Evolutionary conservation across 2,329 filamentous ascomycete genomes (phyloP).

Genomic region (Achaetomium macrosporum): DNA sequence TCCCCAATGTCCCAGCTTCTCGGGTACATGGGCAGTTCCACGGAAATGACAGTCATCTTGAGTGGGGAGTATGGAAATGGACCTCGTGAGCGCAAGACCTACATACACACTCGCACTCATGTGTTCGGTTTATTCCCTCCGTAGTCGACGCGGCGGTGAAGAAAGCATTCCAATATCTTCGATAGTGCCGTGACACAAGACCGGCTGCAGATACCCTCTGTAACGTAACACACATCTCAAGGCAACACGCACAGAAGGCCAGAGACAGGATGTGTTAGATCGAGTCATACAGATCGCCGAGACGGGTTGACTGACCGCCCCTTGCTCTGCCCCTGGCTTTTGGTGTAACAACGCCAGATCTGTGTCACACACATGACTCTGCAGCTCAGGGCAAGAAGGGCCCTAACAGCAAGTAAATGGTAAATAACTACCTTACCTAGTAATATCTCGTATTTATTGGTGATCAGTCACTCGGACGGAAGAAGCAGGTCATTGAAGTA

Average conservation of each 20-base stretch:
- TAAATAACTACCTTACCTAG: too few relatives aligned
- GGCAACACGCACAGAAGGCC: slow-evolving; percentile 4
- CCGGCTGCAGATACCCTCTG: neutral
- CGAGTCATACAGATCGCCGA: slow-evolving; percentile 15
- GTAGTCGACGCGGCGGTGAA: neutral
- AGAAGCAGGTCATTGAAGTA: too few relatives aligned
- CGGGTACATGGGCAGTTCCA: too few relatives aligned
- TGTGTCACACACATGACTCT: too few relatives aligned
- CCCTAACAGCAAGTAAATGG: too few relatives aligned
- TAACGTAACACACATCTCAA: neutral
- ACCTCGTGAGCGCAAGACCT: too few relatives aligned
- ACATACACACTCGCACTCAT: neutral
- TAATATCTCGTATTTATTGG: too few relatives aligned
- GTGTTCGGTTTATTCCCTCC: neutral
- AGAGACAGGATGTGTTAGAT: slow-evolving; percentile 6
- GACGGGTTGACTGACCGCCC: neutral
- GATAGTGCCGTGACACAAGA: neutral
- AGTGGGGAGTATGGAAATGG: too few relatives aligned
- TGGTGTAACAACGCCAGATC: neutral
- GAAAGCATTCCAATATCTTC: neutral
- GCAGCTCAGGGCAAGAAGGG: too few relatives aligned
- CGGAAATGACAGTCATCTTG: too few relatives aligned
- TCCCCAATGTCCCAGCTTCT: too few relatives aligned
- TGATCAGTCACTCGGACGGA: too few relatives aligned
- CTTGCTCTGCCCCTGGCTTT: neutral